Conservation (phyloP, 2,329 filamentous ascomycete genomes). For the Aspergillus versicolor region DNA sequence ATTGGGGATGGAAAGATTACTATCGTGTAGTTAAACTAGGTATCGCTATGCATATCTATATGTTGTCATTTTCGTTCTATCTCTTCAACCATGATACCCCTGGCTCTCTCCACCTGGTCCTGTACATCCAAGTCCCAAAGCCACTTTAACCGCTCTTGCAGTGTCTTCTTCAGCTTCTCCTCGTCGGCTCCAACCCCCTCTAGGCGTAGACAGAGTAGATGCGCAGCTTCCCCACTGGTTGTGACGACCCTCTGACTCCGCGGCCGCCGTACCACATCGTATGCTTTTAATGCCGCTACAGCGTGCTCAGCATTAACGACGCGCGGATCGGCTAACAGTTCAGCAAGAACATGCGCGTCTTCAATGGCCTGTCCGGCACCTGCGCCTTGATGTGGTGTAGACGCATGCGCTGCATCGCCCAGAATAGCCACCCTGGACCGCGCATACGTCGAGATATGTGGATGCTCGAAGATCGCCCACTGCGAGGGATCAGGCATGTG, state of each 20-base stretch:
- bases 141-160: conserved; percentile 29
- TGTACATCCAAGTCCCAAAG: conserved; percentile 36
- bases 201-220: conserved; percentile 28
- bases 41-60: too few species aligned
- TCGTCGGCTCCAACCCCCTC: conserved; percentile 28
- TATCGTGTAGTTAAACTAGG: too few species aligned
- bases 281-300: conserved; percentile 50
- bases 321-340: conserved; percentile 45
- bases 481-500: conserved; percentile 33
- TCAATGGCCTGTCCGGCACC: conserved; percentile 42
- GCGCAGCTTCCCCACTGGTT: conserved; percentile 49
- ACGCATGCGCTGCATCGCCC: conserved; percentile 42
- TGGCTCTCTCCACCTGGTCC: conserved; percentile 25
- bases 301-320: conserved; percentile 36
- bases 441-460: conserved; percentile 30
- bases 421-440: conserved; percentile 32
- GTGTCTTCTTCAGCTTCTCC: conserved; percentile 23
- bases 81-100: neutral
- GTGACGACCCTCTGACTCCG: conserved; percentile 52
- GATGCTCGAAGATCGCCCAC: conserved; percentile 39
- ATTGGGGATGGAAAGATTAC: conserved; percentile 9
- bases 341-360: conserved; percentile 39
- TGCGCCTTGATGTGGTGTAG: conserved; percentile 38
- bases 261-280: conserved; percentile 51
- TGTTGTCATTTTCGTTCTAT: neutral